phyloP scores from a whole-genome alignment of 148 eudicot genomes.

The Fagopyrum homotropicum region DNA sequence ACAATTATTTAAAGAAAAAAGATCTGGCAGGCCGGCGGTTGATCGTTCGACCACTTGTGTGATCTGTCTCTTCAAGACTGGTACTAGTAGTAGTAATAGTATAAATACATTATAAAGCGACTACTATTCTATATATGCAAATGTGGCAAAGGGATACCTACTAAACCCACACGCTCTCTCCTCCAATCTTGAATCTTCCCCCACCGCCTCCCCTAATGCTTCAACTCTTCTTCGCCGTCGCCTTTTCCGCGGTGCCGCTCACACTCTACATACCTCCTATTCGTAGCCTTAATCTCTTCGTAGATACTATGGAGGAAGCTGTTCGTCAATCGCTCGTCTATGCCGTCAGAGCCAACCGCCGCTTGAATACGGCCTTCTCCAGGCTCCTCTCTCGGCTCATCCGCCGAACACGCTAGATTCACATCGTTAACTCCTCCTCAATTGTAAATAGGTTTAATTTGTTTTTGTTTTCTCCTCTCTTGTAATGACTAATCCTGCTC shows the following conservation, averaged over 20 bases:
- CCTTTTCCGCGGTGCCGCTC: constrained; percentile 64
- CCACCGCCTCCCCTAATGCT: neutral
- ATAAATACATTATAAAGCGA: too few relatives aligned
- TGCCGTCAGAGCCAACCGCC: constrained; percentile 36
- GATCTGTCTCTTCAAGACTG: too few relatives aligned
- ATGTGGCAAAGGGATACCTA: too few relatives aligned
- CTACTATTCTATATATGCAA: too few relatives aligned
- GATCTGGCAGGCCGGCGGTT: too few relatives aligned
- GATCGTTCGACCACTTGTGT: too few relatives aligned
- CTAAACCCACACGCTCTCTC: neutral
- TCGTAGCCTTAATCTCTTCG: constrained; percentile 51
- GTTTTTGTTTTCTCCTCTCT: neutral
- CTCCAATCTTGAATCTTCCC: neutral
- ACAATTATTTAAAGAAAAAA: too few relatives aligned
- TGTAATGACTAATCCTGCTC: neutral
- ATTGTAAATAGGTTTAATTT: constrained; percentile 6
- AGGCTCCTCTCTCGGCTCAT: constrained; percentile 25
- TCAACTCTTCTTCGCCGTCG: constrained; percentile 60
- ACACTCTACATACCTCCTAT: constrained; percentile 64
- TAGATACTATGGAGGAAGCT: constrained; percentile 48
- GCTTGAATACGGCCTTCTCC: constrained; percentile 31
- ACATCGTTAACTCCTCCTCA: neutral
- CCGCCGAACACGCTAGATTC: constrained; percentile 3
- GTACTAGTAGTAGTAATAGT: too few relatives aligned
- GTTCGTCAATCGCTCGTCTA: constrained; percentile 29